These are phyloP conservation scores for Saccharomycopsis lassenensis DNA, from an alignment of 805 yeast genomes.

Conservation along the genomic window DNA sequence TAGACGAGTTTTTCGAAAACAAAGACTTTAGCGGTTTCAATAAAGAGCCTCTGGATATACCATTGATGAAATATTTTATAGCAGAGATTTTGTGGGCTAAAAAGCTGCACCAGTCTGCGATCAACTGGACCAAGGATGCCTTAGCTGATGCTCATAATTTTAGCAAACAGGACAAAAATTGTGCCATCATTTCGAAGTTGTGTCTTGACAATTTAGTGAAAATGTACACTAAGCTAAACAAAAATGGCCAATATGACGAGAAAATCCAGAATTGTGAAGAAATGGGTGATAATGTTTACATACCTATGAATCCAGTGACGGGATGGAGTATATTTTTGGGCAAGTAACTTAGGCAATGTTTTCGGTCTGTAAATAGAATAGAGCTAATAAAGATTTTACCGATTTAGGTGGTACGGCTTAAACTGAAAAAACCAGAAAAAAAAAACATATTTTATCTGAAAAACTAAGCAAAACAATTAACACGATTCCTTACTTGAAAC, in stretches of 20 bases:
- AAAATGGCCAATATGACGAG: slow-evolving; percentile 13
- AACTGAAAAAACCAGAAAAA: no score
- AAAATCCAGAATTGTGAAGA: slow-evolving; percentile 15
- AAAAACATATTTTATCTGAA: no score
- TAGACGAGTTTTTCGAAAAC: slow-evolving; percentile 7
- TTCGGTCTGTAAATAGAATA: no score
- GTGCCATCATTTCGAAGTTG: slow-evolving; percentile 30
- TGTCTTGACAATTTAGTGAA: slow-evolving; percentile 27
- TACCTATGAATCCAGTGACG: no score
- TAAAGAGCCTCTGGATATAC: slow-evolving; percentile 20
- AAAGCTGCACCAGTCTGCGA: slow-evolving; percentile 25
- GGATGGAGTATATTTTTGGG: no score
- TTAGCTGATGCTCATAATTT: slow-evolving; percentile 25
- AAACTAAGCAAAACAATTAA: no score
- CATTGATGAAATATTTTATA: slow-evolving; percentile 31
- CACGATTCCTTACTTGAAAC: no score
- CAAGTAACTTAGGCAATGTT: no score
- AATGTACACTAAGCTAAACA: slow-evolving; percentile 23
- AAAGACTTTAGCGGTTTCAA: slow-evolving; percentile 15
- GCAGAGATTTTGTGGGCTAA: slow-evolving; percentile 33
- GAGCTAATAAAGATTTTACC: no score
- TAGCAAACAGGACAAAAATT: slow-evolving; percentile 25
- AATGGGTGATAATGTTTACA: slow-evolving; percentile 15
- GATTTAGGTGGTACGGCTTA: no score
- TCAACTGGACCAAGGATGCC: slow-evolving; percentile 32